Conservation (phyloP, 495 filamentous ascomycete genomes). For the Penicillium steckii region DNA sequence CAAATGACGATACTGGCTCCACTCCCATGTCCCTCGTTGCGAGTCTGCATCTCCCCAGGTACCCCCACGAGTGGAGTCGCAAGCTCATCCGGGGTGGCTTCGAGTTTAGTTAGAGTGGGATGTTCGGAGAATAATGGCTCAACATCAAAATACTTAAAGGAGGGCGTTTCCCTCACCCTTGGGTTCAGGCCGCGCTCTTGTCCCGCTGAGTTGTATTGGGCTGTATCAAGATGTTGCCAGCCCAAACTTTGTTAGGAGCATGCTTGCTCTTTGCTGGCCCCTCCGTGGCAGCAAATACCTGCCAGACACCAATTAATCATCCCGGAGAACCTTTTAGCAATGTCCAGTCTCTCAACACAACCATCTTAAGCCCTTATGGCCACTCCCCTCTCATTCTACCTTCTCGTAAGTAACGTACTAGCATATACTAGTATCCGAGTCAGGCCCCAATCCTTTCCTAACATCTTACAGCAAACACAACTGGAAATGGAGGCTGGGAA, state of each 20-base stretch:
- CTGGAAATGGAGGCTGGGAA: slow-evolving; percentile 61
- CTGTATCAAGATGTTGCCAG: neutral
- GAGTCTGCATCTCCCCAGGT: neutral
- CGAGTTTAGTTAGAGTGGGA: neutral
- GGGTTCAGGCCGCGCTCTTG: neutral
- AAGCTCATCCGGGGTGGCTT: neutral
- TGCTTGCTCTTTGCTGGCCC: neutral
- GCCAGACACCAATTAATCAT: neutral
- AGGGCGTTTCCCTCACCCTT: neutral
- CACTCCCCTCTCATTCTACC: slow-evolving; percentile 22
- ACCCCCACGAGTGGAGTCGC: neutral
- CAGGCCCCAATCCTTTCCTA: neutral
- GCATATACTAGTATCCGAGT: neutral
- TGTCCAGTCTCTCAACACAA: slow-evolving; percentile 27
- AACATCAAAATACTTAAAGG: neutral
- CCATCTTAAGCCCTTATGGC: slow-evolving; percentile 22
- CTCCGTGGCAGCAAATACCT: neutral
- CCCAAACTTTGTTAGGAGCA: neutral
- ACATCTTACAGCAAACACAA: slow-evolving; percentile 9
- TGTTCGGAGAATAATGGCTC: neutral
- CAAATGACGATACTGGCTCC: neutral
- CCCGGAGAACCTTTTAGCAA: slow-evolving; percentile 15
- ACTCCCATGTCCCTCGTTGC: neutral
- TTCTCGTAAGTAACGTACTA: slow-evolving; percentile 15
- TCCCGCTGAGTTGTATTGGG: neutral